Evolutionary conservation across 2,329 filamentous ascomycete genomes (phyloP).

Genomic region (Aspergillus alliaceus): DNA sequence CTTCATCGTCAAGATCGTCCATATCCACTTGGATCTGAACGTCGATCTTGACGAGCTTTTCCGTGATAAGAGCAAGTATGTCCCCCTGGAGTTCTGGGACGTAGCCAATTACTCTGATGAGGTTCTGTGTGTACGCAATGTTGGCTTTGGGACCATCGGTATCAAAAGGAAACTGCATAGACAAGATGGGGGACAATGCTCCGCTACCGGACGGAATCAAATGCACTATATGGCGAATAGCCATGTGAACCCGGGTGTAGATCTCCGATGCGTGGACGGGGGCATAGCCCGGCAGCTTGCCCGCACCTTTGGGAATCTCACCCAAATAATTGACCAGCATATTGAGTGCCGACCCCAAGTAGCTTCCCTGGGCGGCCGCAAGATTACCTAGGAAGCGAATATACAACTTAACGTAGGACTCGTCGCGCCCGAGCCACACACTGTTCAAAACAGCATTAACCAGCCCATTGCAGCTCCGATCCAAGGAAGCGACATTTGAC

Average conservation of each 20-base stretch:
- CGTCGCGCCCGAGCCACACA: slow-evolving; percentile 63
- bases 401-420: slow-evolving; percentile 58
- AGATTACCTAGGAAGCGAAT: slow-evolving; percentile 61
- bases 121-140: slow-evolving; percentile 82
- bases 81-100: slow-evolving; percentile 75
- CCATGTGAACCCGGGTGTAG: slow-evolving; percentile 72
- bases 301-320: slow-evolving; percentile 55
- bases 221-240: slow-evolving; percentile 72
- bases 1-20: slow-evolving; percentile 87
- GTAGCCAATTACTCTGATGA: slow-evolving; percentile 75
- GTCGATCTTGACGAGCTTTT: slow-evolving; percentile 88
- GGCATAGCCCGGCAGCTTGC: slow-evolving; percentile 55
- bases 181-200: slow-evolving; percentile 66
- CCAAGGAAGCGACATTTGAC: slow-evolving; percentile 56
- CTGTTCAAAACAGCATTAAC: slow-evolving; percentile 59
- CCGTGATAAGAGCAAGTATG: slow-evolving; percentile 78
- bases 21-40: slow-evolving; percentile 92
- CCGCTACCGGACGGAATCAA: slow-evolving; percentile 78
- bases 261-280: slow-evolving; percentile 64
- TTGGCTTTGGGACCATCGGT: slow-evolving; percentile 77
- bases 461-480: slow-evolving; percentile 57
- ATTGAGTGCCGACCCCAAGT: slow-evolving; percentile 70
- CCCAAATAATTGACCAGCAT: slow-evolving; percentile 81
- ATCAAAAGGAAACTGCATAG: slow-evolving; percentile 71
- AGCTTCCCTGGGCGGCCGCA: slow-evolving; percentile 78